These are phyloP conservation scores for Silene coronaria DNA, from an alignment of 179 eudicot genomes.

Conservation along the genomic window DNA sequence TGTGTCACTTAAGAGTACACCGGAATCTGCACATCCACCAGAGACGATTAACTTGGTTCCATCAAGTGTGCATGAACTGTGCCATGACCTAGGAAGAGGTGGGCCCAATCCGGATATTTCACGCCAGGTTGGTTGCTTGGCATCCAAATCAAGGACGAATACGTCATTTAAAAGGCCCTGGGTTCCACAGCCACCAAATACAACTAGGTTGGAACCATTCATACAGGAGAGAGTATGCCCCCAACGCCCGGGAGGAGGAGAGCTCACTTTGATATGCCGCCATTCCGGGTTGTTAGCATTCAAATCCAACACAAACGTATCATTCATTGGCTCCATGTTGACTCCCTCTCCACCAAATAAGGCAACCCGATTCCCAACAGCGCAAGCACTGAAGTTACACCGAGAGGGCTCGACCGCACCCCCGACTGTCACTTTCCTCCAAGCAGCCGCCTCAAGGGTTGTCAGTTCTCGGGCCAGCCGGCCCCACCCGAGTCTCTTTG, in stretches of 20 bases:
- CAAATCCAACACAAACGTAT: slow-evolving; percentile 85
- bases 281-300: slow-evolving; percentile 74
- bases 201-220: slow-evolving; percentile 78
- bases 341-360: slow-evolving; percentile 95
- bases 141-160: slow-evolving; percentile 78
- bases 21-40: slow-evolving; percentile 95
- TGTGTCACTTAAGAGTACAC: slow-evolving; percentile 85
- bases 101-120: slow-evolving; percentile 89
- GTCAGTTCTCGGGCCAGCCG: slow-evolving; percentile 83
- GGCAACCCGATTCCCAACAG: slow-evolving; percentile 87
- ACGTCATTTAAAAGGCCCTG: slow-evolving; percentile 91
- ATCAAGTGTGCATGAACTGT: slow-evolving; percentile 92
- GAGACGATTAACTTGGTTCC: slow-evolving; percentile 90
- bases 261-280: slow-evolving; percentile 77
- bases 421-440: slow-evolving; percentile 76
- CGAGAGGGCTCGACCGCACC: slow-evolving; percentile 96
- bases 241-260: slow-evolving; percentile 98
- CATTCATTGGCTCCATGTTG: slow-evolving; percentile 96
- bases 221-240: slow-evolving; percentile 94
- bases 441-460: slow-evolving; percentile 94
- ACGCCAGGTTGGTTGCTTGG: slow-evolving; percentile 90
- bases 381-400: slow-evolving; percentile 96
- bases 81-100: slow-evolving; percentile 94
- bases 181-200: slow-evolving; percentile 89
- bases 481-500: slow-evolving; percentile 91